Conservation (phyloP, 495 filamentous ascomycete species). For the Penicillium subrubescens region DNA sequence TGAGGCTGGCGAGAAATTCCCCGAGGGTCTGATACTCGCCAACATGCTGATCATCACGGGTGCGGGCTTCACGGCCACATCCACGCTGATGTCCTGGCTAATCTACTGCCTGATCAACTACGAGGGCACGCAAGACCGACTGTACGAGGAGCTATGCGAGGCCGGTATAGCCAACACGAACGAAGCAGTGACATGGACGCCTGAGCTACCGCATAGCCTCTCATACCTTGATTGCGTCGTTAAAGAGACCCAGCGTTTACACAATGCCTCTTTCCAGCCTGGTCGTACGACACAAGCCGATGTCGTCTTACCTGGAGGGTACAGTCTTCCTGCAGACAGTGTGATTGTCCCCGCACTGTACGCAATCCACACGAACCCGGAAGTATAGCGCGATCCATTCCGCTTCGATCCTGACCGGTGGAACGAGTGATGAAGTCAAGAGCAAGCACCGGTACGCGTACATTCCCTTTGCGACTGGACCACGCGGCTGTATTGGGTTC, state of each 20-base stretch:
- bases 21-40: conserved; percentile 34
- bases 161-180: conserved; percentile 36
- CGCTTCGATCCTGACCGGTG: conserved; percentile 59
- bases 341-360: conserved; percentile 51
- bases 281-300: conserved; percentile 53
- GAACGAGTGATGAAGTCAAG: conserved; percentile 49
- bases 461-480: conserved; percentile 54
- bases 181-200: conserved; percentile 29
- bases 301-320: conserved; percentile 57
- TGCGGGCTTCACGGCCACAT: conserved; percentile 61
- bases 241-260: conserved; percentile 58
- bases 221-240: conserved; percentile 55
- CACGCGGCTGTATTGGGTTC: conserved; percentile 57
- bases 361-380: conserved; percentile 55
- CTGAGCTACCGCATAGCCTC: conserved; percentile 46
- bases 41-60: conserved; percentile 41
- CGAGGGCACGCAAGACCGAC: conserved; percentile 50
- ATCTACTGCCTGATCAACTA: conserved; percentile 54
- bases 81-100: conserved; percentile 54
- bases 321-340: conserved; percentile 44
- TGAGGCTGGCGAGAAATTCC: conserved; percentile 53
- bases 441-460: conserved; percentile 46
- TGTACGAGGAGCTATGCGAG: conserved; percentile 55
- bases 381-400: conserved; percentile 51
- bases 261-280: conserved; percentile 60